Evolutionary conservation across 441 rosid genomes (phyloP), one percentile per base, ranked within the genome.

Genomic region (Lepidium campestre): DNA sequence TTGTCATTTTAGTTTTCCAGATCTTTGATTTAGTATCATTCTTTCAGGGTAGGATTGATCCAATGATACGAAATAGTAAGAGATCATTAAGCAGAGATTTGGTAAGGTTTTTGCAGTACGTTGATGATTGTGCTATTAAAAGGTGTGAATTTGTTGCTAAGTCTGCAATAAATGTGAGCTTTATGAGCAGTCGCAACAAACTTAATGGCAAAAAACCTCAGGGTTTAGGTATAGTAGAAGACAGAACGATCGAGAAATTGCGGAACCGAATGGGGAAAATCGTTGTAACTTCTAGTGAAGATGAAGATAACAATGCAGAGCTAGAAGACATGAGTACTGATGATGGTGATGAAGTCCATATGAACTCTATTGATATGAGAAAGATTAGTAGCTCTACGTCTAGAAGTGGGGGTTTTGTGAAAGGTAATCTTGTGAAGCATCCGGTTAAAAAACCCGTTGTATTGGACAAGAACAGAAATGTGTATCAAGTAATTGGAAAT

Each of bases 21-120:
- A 36, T 32, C 57, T 41, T 41, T 70, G 46, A 5, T 15, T 29
- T 69, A 59, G 69, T 4, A 15, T 40, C 67, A 9, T 65, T 27
- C 27, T 45, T 3, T 29, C 56, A 71, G 76, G 71, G 62, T 79
- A 85, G 93, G 87, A 80, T 68, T 63, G 92, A 86, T 85, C 86
- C 93, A 40, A 82, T 87, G 88, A 81, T 90, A 70, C 78, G 86
- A 75, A 89, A 76, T 70, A 88, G 96, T 23, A 93, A 88, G 77
- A 82, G 83, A 83, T 78, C 91, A 46, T 67, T 93, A 58, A 80
- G 88, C 62, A 79, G 80, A 75, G 94, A 88, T 62, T 77, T 93
- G 73, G 79, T 75, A 48, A 73, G 78, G 68, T 86, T 92, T 80
- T 55, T 84, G 77, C 86, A 81, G 36, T 80, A 78, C 70, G 48